Conservation (phyloP, 2,329 filamentous ascomycete species). For the Ceratocystis eucalypticola region DNA sequence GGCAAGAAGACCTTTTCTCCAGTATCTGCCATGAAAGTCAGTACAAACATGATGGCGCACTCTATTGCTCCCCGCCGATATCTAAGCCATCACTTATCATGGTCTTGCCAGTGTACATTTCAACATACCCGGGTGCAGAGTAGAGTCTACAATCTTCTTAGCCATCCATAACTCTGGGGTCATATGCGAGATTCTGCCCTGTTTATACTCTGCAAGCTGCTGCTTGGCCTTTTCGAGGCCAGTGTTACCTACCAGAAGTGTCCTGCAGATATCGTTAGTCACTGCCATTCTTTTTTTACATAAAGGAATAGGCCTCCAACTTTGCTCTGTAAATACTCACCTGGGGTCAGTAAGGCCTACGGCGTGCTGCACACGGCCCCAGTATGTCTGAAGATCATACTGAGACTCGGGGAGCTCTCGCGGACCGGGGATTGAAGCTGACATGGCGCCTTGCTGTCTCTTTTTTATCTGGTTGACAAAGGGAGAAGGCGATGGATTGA, state of each 20-base stretch:
- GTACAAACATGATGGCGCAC: too few species aligned
- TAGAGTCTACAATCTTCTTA: conserved; percentile 96
- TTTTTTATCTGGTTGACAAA: neutral
- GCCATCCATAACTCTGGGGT: conserved; percentile 84
- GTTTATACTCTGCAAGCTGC: conserved; percentile 74
- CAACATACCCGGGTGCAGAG: conserved; percentile 72
- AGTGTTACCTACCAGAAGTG: conserved; percentile 61
- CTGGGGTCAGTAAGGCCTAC: conserved; percentile 86
- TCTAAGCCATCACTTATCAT: neutral
- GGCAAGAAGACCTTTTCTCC: conserved; percentile 84
- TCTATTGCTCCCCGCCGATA: neutral
- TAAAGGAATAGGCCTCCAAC: neutral
- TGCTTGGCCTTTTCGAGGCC: conserved; percentile 78
- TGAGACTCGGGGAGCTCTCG: conserved; percentile 83
- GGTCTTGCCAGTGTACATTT: neutral
- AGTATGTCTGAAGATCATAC: conserved; percentile 87
- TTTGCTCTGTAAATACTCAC: conserved; percentile 42
- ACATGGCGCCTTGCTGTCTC: conserved; percentile 35
- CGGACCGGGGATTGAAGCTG: conserved; percentile 48
- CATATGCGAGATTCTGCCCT: conserved; percentile 65
- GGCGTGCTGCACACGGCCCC: conserved; percentile 83
- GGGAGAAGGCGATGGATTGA: neutral
- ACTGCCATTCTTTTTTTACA: neutral
- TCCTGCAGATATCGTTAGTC: conserved; percentile 41
- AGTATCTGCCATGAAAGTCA: conserved; percentile 50